These are phyloP conservation scores for Kodamaea nitidulidarum DNA, from an alignment of 805 yeast genomes.

Conservation along the genomic window DNA sequence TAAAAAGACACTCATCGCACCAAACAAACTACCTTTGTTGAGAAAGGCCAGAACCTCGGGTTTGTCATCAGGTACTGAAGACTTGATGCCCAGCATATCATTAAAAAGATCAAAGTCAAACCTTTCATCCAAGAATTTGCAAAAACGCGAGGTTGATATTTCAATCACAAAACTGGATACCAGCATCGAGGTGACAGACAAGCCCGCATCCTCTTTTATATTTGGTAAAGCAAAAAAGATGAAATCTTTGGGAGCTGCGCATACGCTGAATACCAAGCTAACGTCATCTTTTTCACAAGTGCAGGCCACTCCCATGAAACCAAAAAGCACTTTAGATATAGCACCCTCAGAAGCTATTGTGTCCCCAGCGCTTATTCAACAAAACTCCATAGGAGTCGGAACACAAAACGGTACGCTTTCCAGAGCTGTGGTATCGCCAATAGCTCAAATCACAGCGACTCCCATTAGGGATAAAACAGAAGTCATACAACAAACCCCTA, in stretches of 20 bases:
- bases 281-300: slow-evolving; percentile 20
- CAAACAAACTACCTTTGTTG: slow-evolving; percentile 13
- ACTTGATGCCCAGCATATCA: slow-evolving; percentile 30
- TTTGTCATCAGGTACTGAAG: slow-evolving; percentile 14
- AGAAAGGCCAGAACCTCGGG: slow-evolving; percentile 18
- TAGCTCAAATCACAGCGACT: slow-evolving; percentile 5
- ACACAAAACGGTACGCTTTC: background rate
- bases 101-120: slow-evolving; percentile 39
- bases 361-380: background rate
- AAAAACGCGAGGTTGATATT: slow-evolving; percentile 40
- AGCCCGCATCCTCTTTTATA: slow-evolving; percentile 22
- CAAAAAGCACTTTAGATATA: background rate
- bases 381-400: background rate
- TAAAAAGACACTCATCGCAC: slow-evolving; percentile 11
- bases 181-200: background rate
- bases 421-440: background rate
- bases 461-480: slow-evolving; percentile 1
- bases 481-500: background rate
- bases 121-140: slow-evolving; percentile 34
- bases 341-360: background rate
- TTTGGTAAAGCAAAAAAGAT: slow-evolving; percentile 22
- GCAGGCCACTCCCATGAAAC: slow-evolving; percentile 27
- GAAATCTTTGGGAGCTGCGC: slow-evolving; percentile 2
- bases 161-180: slow-evolving; percentile 14
- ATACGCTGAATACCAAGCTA: background rate